These are phyloP conservation scores for Sugiyamaella novakii DNA, from an alignment of 1,139 yeast genomes.

Conservation along the genomic window DNA sequence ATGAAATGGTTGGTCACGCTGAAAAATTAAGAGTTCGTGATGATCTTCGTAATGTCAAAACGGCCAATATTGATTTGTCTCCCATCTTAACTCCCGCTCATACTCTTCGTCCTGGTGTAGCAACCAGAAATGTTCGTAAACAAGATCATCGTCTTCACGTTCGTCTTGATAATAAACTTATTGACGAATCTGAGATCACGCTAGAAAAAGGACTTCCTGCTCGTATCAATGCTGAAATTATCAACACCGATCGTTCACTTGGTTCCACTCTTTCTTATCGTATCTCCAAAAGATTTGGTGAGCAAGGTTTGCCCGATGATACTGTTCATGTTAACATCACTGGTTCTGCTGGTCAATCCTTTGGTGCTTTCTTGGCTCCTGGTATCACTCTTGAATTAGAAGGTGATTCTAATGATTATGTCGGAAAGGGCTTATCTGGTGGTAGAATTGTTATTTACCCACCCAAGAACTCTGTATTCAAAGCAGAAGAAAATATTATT, in stretches of 20 bases:
- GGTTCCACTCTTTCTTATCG: constrained; percentile 95
- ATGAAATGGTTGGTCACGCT: constrained; percentile 97
- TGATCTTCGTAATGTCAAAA: constrained; percentile 83
- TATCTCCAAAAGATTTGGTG: constrained; percentile 91
- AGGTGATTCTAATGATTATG: constrained; percentile 98
- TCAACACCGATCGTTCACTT: constrained; percentile 93
- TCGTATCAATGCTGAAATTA: constrained; percentile 86
- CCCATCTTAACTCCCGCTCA: constrained; percentile 97
- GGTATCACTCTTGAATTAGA: constrained; percentile 94
- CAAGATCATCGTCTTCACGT: constrained; percentile 94
- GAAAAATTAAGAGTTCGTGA: constrained; percentile 86
- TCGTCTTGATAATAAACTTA: constrained; percentile 90
- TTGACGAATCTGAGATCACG: constrained; percentile 93
- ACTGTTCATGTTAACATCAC: constrained; percentile 88
- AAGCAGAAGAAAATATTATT: constrained; percentile 94
- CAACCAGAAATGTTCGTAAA: constrained; percentile 87
- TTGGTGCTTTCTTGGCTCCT: constrained; percentile 95
- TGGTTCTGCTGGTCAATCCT: constrained; percentile 98
- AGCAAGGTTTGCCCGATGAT: constrained; percentile 90
- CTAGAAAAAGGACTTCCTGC: constrained; percentile 94
- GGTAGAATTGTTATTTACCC: constrained; percentile 93
- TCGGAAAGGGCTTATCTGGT: constrained; percentile 96
- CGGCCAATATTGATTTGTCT: constrained; percentile 85
- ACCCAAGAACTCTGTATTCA: constrained; percentile 77
- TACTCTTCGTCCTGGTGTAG: constrained; percentile 95